phyloP scores from a whole-genome alignment of 352 stramenopile genomes.

The Phytophthora pseudosyringae region DNA sequence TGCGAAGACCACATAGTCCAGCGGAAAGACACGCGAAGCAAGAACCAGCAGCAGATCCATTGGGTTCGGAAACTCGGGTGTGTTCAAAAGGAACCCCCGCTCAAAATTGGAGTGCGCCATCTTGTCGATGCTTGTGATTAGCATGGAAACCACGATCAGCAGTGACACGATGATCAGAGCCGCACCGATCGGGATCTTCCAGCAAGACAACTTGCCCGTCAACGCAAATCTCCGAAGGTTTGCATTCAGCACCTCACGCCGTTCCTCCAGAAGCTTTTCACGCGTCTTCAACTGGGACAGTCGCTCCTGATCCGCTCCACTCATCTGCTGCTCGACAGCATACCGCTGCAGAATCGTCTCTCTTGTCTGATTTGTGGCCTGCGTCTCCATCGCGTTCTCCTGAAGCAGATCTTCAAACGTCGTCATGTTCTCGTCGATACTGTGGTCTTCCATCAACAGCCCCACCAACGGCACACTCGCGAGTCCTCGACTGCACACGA shows the following conservation, averaged over 20 bases:
- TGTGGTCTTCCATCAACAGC: conserved; percentile 80
- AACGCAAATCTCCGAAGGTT: conserved; percentile 68
- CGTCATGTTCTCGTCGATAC: conserved; percentile 65
- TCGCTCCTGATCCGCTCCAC: conserved; percentile 70
- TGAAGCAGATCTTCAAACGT: conserved; percentile 78
- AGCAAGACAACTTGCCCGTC: conserved; percentile 52
- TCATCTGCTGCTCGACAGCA: conserved; percentile 67
- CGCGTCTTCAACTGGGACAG: conserved; percentile 77
- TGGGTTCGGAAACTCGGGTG: conserved; percentile 68
- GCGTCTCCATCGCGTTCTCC: conserved; percentile 78
- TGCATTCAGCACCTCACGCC: conserved; percentile 67
- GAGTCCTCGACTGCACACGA: conserved; percentile 71
- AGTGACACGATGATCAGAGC: conserved; percentile 69
- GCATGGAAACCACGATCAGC: conserved; percentile 71
- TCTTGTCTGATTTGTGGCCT: conserved; percentile 69
- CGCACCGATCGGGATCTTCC: conserved; percentile 75
- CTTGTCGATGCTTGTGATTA: conserved; percentile 86
- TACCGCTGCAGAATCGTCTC: conserved; percentile 80
- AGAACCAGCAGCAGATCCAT: conserved; percentile 80
- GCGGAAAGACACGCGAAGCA: conserved; percentile 73
- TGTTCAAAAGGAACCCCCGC: conserved; percentile 74
- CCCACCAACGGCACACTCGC: conserved; percentile 79
- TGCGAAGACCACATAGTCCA: conserved; percentile 86
- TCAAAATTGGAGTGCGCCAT: conserved; percentile 75
- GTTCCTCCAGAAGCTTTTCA: conserved; percentile 71